Conservation (phyloP, 345 rosid species). For the Draba incana region DNA sequence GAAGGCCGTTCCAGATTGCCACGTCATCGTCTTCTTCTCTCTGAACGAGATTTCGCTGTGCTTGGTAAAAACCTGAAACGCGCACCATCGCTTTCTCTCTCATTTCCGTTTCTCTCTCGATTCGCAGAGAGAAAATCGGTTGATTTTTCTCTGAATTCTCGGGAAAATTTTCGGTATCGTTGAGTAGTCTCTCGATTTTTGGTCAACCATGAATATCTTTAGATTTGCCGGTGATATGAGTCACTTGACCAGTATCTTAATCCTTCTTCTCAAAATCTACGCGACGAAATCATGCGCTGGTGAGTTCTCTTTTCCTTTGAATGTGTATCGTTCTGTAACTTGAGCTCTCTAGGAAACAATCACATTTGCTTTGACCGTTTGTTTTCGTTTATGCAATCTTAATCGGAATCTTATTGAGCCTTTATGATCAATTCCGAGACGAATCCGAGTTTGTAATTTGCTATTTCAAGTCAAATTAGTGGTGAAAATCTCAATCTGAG, state of each 20-base stretch:
- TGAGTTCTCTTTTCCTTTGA: slow-evolving; percentile 24
- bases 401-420: neutral
- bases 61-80: slow-evolving; percentile 33
- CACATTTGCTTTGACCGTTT: slow-evolving; percentile 30
- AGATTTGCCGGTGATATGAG: slow-evolving; percentile 96
- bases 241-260: slow-evolving; percentile 82
- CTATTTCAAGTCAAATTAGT: slow-evolving; percentile 24
- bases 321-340: slow-evolving; percentile 3
- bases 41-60: slow-evolving; percentile 21
- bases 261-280: slow-evolving; percentile 96
- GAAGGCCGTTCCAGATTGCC: slow-evolving; percentile 42
- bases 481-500: slow-evolving; percentile 13
- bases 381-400: slow-evolving; percentile 15
- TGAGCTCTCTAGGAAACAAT: slow-evolving; percentile 34
- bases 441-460: slow-evolving; percentile 10
- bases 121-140: slow-evolving; percentile 31
- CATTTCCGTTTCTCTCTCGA: slow-evolving; percentile 17
- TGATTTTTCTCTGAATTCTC: slow-evolving; percentile 9
- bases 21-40: slow-evolving; percentile 34
- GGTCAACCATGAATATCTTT: slow-evolving; percentile 82
- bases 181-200: slow-evolving; percentile 2
- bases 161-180: slow-evolving; percentile 5
- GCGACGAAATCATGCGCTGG: slow-evolving; percentile 96
- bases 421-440: neutral
- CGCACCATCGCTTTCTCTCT: slow-evolving; percentile 9